Evolutionary conservation across 331 rosid genomes (phyloP).

Genomic region (Spiraea crenata): DNA sequence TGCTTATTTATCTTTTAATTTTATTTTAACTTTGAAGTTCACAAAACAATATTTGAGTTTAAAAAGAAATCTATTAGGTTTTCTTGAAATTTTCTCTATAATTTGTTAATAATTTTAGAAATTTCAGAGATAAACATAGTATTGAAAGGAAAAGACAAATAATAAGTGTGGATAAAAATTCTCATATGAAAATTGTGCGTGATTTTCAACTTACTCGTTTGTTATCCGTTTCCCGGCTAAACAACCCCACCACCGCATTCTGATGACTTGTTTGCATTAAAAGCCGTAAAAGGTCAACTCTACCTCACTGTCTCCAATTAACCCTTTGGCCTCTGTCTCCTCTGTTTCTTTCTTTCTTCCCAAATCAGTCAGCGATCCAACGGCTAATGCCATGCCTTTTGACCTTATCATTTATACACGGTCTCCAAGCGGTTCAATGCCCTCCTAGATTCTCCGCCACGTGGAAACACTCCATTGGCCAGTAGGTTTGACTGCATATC

Average conservation of each 20-base stretch:
- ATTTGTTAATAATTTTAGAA: not conserved
- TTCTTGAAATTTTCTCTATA: not conserved
- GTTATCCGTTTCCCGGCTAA: not conserved
- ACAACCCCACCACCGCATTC: conserved; percentile 22
- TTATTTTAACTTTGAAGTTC: no score
- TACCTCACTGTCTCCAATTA: conserved; percentile 63
- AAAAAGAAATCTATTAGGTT: no score
- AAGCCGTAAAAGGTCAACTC: conserved; percentile 72
- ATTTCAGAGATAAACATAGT: no score
- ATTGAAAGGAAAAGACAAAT: no score
- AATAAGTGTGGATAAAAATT: no score
- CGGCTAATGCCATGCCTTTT: conserved; percentile 66
- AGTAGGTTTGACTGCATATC: conserved; percentile 41
- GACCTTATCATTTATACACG: conserved; percentile 39
- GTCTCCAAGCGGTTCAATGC: conserved; percentile 30
- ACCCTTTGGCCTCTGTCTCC: conserved; percentile 6
- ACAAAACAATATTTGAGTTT: no score
- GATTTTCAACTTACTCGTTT: no score
- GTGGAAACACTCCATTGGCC: conserved; percentile 28
- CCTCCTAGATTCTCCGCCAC: conserved; percentile 26
- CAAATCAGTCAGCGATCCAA: conserved; percentile 44
- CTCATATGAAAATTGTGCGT: no score
- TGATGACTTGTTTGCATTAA: conserved; percentile 53
- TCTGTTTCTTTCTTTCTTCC: conserved; percentile 5
- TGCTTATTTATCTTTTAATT: no score